These are phyloP conservation scores for Vicia faba DNA, from an alignment of 306 rosid genomes.

Conservation along the genomic window DNA sequence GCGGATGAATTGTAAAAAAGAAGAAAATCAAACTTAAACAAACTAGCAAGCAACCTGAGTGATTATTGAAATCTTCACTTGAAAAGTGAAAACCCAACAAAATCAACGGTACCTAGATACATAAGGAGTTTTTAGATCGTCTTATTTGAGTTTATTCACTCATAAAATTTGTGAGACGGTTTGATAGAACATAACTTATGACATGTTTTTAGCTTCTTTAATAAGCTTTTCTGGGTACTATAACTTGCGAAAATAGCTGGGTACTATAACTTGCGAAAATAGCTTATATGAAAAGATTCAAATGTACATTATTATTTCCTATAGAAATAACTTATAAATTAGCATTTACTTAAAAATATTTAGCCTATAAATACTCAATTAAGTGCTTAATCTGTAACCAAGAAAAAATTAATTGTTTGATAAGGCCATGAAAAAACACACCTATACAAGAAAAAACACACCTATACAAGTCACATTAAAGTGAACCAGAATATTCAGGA, in stretches of 20 bases:
- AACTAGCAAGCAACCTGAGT: not conserved
- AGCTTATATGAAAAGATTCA: too few relatives aligned
- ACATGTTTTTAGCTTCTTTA: not conserved
- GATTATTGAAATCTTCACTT: not conserved
- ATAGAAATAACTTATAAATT: too few relatives aligned
- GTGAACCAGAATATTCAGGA: constrained; percentile 91
- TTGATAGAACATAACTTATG: not conserved
- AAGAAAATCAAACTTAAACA: not conserved
- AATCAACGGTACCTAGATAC: constrained; percentile 1
- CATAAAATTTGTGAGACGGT: not conserved
- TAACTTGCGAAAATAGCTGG: not conserved
- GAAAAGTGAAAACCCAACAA: not conserved
- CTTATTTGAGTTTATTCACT: not conserved
- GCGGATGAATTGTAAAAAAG: not conserved
- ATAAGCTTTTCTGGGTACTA: not conserved
- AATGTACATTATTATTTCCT: too few relatives aligned
- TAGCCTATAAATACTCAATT: too few relatives aligned
- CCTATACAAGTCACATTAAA: constrained; percentile 95
- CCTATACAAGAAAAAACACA: not conserved
- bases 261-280: too few relatives aligned
- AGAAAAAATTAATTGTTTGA: too few relatives aligned
- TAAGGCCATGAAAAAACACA: too few relatives aligned
- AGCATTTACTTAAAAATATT: not conserved
- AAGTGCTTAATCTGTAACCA: too few relatives aligned
- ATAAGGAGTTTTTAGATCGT: not conserved